Percentiles rank a stretch among this genome's conserved stretches.
Evolutionary conservation across 2,329 filamentous ascomycete species (phyloP).

Genomic region (Parafenestella ontariensis): DNA sequence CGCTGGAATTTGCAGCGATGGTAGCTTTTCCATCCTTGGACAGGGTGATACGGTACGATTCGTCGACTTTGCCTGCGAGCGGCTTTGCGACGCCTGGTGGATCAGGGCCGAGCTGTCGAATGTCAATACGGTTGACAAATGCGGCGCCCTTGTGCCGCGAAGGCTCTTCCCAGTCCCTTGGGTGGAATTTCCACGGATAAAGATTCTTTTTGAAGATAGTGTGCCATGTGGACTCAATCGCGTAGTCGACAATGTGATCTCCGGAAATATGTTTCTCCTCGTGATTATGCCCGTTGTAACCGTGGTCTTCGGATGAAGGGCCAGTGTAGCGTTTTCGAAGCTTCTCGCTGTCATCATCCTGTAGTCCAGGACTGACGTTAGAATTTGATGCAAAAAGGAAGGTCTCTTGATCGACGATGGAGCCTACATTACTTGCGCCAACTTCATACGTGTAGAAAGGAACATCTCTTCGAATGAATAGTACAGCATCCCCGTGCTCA

Average conservation of each 20-base stretch:
- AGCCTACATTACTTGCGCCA: constrained; percentile 42
- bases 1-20: constrained; percentile 70
- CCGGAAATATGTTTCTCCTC: constrained; percentile 50
- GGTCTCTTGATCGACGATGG: constrained; percentile 17
- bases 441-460: constrained; percentile 46
- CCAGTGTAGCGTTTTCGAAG: constrained; percentile 15
- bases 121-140: constrained; percentile 65
- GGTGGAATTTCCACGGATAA: constrained; percentile 79
- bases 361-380: constrained; percentile 19
- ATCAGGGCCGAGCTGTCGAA: constrained; percentile 67
- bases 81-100: constrained; percentile 64
- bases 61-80: constrained; percentile 70
- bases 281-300: neutral
- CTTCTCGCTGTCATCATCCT: constrained; percentile 12
- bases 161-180: constrained; percentile 70
- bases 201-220: constrained; percentile 73
- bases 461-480: constrained; percentile 51
- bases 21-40: constrained; percentile 64
- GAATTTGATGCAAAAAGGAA: constrained; percentile 25
- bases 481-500: constrained; percentile 45
- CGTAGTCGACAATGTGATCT: constrained; percentile 56
- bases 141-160: constrained; percentile 50
- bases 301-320: constrained; percentile 6
- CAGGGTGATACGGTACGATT: constrained; percentile 75
- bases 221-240: constrained; percentile 62